Percentiles rank a stretch among this genome's conserved stretches.
Conservation (phyloP, 805 yeast species). For the Ogataea parapolymorpha region DNA sequence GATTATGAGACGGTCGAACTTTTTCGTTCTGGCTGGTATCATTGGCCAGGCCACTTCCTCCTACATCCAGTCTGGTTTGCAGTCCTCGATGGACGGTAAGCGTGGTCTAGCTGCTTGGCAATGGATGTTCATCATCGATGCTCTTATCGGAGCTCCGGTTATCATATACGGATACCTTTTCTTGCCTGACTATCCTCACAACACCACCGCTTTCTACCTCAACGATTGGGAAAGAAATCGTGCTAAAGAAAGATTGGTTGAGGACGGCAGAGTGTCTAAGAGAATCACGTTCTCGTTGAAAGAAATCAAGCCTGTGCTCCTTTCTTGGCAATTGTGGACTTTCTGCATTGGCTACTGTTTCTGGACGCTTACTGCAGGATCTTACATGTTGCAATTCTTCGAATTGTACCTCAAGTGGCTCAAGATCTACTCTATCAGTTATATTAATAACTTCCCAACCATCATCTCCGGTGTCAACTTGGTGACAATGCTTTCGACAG, state of each 20-base stretch:
- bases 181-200: conserved; percentile 51
- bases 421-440: conserved; percentile 41
- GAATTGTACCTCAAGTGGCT: conserved; percentile 41
- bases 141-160: conserved; percentile 53
- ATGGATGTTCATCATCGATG: conserved; percentile 71
- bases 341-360: conserved; percentile 25
- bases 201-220: conserved; percentile 21
- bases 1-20: conserved; percentile 55
- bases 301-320: conserved; percentile 38
- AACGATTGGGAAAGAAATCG: conserved; percentile 24
- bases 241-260: conserved; percentile 16
- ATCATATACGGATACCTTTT: conserved; percentile 56
- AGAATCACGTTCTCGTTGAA: conserved; percentile 33
- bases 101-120: conserved; percentile 63
- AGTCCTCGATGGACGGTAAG: conserved; percentile 43
- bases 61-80: conserved; percentile 56
- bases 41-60: conserved; percentile 63
- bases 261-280: conserved; percentile 38
- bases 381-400: conserved; percentile 27
- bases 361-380: conserved; percentile 28
- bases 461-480: conserved; percentile 54
- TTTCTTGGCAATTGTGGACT: conserved; percentile 45
- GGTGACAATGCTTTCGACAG: conserved; percentile 40
- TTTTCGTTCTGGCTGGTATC: conserved; percentile 60
- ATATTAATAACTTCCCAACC: conserved; percentile 52